Evolutionary conservation across 2,329 filamentous ascomycete genomes (phyloP).

Genomic region (Fusarium ramigenum): DNA sequence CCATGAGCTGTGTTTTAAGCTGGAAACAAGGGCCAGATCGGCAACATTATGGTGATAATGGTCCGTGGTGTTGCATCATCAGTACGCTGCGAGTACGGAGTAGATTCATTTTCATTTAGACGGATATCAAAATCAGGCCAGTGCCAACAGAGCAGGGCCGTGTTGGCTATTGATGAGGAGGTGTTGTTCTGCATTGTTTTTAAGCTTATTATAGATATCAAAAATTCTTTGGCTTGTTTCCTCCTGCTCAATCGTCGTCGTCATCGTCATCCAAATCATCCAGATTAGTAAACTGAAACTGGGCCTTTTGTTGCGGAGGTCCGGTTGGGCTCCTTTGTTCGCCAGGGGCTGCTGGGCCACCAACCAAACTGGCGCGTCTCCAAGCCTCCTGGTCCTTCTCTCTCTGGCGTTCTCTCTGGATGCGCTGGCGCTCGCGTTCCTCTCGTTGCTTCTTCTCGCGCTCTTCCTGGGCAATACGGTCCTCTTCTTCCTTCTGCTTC

Average conservation of each 20-base stretch:
- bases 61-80: constrained; percentile 13
- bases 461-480: constrained; percentile 57
- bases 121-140: constrained; percentile 18
- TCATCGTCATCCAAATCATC: constrained; percentile 61
- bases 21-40: not conserved
- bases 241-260: constrained; percentile 44
- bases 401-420: constrained; percentile 55
- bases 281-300: constrained; percentile 65
- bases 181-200: constrained; percentile 21
- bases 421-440: constrained; percentile 51
- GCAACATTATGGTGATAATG: constrained; percentile 2
- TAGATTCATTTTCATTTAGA: constrained; percentile 34
- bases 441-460: constrained; percentile 53
- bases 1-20: not conserved
- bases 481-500: constrained; percentile 57
- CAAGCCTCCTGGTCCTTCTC: constrained; percentile 55
- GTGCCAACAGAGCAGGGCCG: constrained; percentile 14
- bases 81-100: constrained; percentile 22
- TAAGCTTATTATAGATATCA: constrained; percentile 31
- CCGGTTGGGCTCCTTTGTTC: constrained; percentile 40
- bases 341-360: constrained; percentile 40
- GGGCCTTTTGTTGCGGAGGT: constrained; percentile 54
- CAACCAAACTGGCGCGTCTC: constrained; percentile 51
- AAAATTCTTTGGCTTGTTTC: not conserved
- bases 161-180: constrained; percentile 28